These are phyloP conservation scores for Amaranthus tricolor DNA, from an alignment of 179 eudicot genomes.

Conservation along the genomic window DNA sequence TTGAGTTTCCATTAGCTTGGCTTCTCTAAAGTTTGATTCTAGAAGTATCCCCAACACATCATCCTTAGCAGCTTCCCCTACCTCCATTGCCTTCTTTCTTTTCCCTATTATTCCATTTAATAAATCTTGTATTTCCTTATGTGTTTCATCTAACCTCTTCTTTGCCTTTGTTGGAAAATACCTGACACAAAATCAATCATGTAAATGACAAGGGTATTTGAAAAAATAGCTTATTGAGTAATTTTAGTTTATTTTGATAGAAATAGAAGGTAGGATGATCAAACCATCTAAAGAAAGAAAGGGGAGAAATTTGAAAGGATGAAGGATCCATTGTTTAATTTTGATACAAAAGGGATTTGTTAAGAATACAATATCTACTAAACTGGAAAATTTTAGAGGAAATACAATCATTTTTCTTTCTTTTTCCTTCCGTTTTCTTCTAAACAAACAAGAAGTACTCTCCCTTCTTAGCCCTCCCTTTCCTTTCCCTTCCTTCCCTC, in stretches of 20 bases:
- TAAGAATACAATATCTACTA: no score
- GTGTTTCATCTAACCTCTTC: slow-evolving; percentile 4
- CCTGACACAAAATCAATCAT: background rate
- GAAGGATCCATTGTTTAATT: no score
- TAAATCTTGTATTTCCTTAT: slow-evolving; percentile 7
- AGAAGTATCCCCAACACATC: slow-evolving; percentile 23
- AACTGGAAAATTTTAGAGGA: no score
- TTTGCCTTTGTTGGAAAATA: slow-evolving; percentile 24
- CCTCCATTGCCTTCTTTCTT: slow-evolving; percentile 25
- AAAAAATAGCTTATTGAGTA: background rate
- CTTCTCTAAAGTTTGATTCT: slow-evolving; percentile 15
- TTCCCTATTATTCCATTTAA: slow-evolving; percentile 8
- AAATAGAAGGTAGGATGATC: background rate
- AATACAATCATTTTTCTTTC: no score
- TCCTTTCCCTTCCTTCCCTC: no score
- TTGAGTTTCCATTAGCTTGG: background rate
- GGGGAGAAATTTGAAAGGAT: no score
- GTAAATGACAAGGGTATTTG: background rate
- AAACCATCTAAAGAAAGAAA: no score
- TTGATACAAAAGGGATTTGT: no score
- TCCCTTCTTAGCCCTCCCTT: no score
- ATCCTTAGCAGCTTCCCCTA: slow-evolving; percentile 18
- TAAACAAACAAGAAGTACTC: no score
- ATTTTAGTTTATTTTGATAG: no score
- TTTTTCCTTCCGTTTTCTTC: no score